Evolutionary conservation across 768 basidiomycete species (phyloP).

Genomic region (Kwoniella mangroviensis): DNA sequence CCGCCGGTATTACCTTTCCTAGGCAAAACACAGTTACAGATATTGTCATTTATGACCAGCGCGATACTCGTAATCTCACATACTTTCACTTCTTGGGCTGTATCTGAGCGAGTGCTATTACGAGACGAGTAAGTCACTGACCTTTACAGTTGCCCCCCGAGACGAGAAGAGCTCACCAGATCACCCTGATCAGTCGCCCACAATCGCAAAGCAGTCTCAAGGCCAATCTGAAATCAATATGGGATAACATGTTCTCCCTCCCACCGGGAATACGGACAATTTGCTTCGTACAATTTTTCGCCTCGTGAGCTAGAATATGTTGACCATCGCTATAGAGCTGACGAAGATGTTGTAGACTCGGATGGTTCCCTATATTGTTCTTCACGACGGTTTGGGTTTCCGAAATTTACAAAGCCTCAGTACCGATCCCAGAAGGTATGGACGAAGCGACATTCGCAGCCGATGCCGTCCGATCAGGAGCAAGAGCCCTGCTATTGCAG

Average conservation of each 20-base stretch:
- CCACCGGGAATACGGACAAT: conserved; percentile 79
- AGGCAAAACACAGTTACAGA: conserved; percentile 78
- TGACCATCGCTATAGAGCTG: too few species aligned
- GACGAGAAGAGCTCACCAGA: conserved; percentile 26
- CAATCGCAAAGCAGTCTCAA: conserved; percentile 52
- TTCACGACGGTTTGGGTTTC: conserved; percentile 86
- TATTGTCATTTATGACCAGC: conserved; percentile 75
- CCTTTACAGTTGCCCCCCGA: not conserved
- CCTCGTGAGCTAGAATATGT: conserved; percentile 27
- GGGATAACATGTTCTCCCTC: conserved; percentile 69
- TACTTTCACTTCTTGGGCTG: conserved; percentile 63
- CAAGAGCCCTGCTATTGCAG: conserved; percentile 79
- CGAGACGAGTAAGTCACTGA: conserved; percentile 54
- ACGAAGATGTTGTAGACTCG: conserved; percentile 66
- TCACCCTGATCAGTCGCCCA: conserved; percentile 35
- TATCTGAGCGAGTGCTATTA: conserved; percentile 72
- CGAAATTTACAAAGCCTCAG: conserved; percentile 71
- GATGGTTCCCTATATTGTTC: conserved; percentile 91
- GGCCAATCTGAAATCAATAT: conserved; percentile 67
- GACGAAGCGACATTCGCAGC: conserved; percentile 59
- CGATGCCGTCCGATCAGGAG: conserved; percentile 80
- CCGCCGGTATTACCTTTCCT: conserved; percentile 72
- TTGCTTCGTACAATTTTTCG: conserved; percentile 64
- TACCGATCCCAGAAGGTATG: conserved; percentile 56
- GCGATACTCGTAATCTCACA: conserved; percentile 72